Conservation (phyloP, 176 grass and related monocot genomes). For the Saccharum spontaneum region DNA sequence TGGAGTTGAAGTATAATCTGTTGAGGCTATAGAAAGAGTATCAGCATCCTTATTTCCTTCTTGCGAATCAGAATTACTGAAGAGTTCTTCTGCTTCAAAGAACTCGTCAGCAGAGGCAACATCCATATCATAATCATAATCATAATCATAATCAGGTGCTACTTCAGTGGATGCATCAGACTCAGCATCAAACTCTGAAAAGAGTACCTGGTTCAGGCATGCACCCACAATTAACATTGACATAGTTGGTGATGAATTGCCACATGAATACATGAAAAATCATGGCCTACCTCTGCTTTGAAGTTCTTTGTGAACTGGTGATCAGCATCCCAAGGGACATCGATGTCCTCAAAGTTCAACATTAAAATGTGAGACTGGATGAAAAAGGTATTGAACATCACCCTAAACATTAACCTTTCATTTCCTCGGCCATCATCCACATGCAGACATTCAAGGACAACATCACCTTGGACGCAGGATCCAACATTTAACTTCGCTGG, state of each 20-base stretch:
- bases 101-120: constrained; percentile 71
- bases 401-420: constrained; percentile 78
- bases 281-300: constrained; percentile 77
- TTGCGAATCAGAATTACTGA: constrained; percentile 66
- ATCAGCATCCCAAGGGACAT: constrained; percentile 71
- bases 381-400: constrained; percentile 95
- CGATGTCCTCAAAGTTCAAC: constrained; percentile 78
- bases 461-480: constrained; percentile 85
- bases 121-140: constrained; percentile 43
- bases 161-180: constrained; percentile 58
- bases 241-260: constrained; percentile 10
- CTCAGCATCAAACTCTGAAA: constrained; percentile 93
- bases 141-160: constrained; percentile 38
- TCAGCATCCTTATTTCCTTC: constrained; percentile 65
- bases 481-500: constrained; percentile 87
- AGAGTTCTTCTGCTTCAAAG: constrained; percentile 96
- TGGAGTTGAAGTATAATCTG: constrained; percentile 46
- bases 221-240: constrained; percentile 60
- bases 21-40: constrained; percentile 33
- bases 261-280: constrained; percentile 31
- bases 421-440: constrained; percentile 52
- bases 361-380: constrained; percentile 85
- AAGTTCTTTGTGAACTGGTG: constrained; percentile 79
- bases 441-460: constrained; percentile 88
- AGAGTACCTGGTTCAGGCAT: constrained; percentile 96